Evolutionary conservation across 441 rosid species (phyloP).

Genomic region (Isatis lusitanica): DNA sequence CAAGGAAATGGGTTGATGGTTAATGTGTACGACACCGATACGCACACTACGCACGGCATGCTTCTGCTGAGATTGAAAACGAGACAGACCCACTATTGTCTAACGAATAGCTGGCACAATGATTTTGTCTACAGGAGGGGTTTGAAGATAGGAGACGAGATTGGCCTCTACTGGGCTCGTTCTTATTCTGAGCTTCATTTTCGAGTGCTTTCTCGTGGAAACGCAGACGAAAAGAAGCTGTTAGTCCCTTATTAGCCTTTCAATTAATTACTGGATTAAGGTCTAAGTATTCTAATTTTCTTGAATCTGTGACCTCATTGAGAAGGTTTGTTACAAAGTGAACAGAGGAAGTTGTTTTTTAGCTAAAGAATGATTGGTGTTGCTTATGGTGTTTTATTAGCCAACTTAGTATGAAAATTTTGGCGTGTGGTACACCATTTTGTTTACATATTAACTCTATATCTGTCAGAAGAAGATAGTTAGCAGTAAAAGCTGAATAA

Average conservation of each 20-base stretch:
- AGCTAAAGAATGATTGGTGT: background rate
- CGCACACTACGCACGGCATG: background rate
- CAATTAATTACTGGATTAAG: background rate
- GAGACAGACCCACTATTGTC: background rate
- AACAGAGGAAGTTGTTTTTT: background rate
- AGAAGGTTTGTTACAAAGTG: background rate
- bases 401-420: background rate
- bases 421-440: background rate
- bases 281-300: background rate
- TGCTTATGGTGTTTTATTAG: background rate
- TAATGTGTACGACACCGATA: conserved; percentile 5
- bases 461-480: background rate
- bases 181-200: background rate
- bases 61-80: background rate
- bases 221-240: background rate
- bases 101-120: background rate
- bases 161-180: conserved; percentile 12
- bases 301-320: background rate
- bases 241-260: background rate
- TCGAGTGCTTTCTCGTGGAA: conserved; percentile 9
- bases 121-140: conserved; percentile 1
- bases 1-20: background rate
- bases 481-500: background rate
- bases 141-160: conserved; percentile 11
- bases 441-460: background rate